Percentiles rank a stretch among this genome's conserved stretches.
These are phyloP conservation scores for Macrophomina tecta DNA, from an alignment of 2,329 filamentous ascomycete species.

Conservation along the genomic window DNA sequence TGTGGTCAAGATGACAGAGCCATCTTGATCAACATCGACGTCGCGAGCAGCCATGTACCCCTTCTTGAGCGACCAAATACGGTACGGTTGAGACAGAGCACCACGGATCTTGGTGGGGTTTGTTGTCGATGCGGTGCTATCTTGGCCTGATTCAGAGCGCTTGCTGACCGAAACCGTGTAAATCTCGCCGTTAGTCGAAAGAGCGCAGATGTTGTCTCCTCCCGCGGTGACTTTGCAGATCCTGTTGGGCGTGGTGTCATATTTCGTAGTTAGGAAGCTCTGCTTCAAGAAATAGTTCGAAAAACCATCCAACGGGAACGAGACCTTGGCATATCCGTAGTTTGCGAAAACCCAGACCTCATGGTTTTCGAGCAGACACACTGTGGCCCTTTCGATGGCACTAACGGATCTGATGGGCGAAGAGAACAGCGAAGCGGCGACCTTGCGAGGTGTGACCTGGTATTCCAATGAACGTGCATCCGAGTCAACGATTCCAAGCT, in stretches of 20 bases:
- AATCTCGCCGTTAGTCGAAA: slow-evolving; percentile 83
- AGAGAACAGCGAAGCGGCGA: slow-evolving; percentile 82
- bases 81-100: slow-evolving; percentile 76
- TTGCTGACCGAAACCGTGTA: slow-evolving; percentile 82
- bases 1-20: slow-evolving; percentile 92
- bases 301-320: slow-evolving; percentile 78
- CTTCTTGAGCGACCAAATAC: slow-evolving; percentile 89
- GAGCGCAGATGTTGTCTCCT: slow-evolving; percentile 88
- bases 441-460: slow-evolving; percentile 82
- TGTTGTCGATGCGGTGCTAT: slow-evolving; percentile 76
- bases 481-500: slow-evolving; percentile 91
- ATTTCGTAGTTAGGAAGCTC: slow-evolving; percentile 68
- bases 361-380: slow-evolving; percentile 81
- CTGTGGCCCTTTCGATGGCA: slow-evolving; percentile 89
- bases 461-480: slow-evolving; percentile 88
- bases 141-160: slow-evolving; percentile 64
- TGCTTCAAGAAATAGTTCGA: slow-evolving; percentile 71
- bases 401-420: slow-evolving; percentile 77
- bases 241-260: slow-evolving; percentile 68
- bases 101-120: slow-evolving; percentile 90
- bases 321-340: slow-evolving; percentile 91
- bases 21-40: slow-evolving; percentile 87
- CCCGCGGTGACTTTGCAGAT: slow-evolving; percentile 81
- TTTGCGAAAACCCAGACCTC: slow-evolving; percentile 95
- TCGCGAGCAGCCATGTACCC: slow-evolving; percentile 83